Conservation (phyloP, 345 rosid genomes). For the Trapa bicornis region DNA sequence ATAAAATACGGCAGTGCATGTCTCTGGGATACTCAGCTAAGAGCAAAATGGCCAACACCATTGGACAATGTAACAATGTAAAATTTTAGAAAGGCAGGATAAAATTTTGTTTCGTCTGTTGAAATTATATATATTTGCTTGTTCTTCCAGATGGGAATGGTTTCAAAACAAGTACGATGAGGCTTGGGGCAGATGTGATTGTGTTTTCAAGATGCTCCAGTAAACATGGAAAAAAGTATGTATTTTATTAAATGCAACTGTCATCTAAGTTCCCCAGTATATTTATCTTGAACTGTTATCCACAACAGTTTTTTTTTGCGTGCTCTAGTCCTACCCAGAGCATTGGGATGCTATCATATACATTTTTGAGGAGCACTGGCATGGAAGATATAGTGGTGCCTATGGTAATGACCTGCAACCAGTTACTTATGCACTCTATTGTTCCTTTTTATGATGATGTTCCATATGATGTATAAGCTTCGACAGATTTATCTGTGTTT, state of each 20-base stretch:
- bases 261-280: background rate
- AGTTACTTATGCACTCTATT: background rate
- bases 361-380: slow-evolving; percentile 83
- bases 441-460: background rate
- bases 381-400: slow-evolving; percentile 93
- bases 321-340: slow-evolving; percentile 67
- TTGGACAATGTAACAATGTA: slow-evolving; percentile 58
- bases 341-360: slow-evolving; percentile 84
- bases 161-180: slow-evolving; percentile 96
- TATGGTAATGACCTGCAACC: slow-evolving; percentile 42
- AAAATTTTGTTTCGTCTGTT: background rate
- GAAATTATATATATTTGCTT: background rate
- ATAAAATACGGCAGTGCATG: slow-evolving; percentile 74
- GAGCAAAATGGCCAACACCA: slow-evolving; percentile 70
- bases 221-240: slow-evolving; percentile 55
- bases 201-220: slow-evolving; percentile 78
- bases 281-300: background rate
- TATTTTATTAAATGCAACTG: background rate
- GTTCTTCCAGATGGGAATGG: slow-evolving; percentile 74
- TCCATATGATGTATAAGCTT: background rate
- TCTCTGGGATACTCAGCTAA: slow-evolving; percentile 89
- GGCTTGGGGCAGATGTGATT: slow-evolving; percentile 97
- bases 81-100: background rate
- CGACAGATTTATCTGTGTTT: background rate
- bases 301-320: slow-evolving; percentile 12